phyloP scores from a whole-genome alignment of 805 yeast genomes.

The Candida xyloterini region DNA sequence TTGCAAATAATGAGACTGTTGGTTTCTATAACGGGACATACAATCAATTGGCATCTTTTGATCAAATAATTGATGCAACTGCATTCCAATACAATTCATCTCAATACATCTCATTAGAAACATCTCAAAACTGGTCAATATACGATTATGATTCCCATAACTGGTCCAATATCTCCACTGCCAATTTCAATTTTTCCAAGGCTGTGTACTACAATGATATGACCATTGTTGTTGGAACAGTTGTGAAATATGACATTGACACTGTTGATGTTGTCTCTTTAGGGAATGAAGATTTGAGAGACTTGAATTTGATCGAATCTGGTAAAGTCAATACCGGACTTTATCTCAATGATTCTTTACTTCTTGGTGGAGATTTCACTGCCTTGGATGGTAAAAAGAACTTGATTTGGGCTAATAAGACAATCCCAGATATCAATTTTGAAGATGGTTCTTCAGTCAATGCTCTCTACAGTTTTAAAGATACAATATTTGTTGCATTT shows the following conservation, averaged over 20 bases:
- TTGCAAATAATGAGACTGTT: slow-evolving; percentile 37
- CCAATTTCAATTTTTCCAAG: slow-evolving; percentile 34
- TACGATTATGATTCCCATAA: slow-evolving; percentile 25
- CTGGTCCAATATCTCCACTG: slow-evolving; percentile 45
- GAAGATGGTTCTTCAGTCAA: slow-evolving; percentile 21
- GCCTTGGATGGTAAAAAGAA: slow-evolving; percentile 15
- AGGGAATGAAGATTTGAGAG: background rate
- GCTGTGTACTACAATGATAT: slow-evolving; percentile 18
- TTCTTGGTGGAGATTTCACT: slow-evolving; percentile 60
- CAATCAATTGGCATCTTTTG: slow-evolving; percentile 34
- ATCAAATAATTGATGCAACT: slow-evolving; percentile 20
- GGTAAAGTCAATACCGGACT: slow-evolving; percentile 33
- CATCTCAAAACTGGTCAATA: too few relatives aligned
- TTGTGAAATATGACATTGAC: slow-evolving; percentile 19
- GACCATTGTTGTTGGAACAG: slow-evolving; percentile 22
- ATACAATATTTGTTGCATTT: slow-evolving; percentile 44
- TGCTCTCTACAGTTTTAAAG: slow-evolving; percentile 36
- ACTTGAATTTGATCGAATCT: background rate
- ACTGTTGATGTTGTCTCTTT: slow-evolving; percentile 16
- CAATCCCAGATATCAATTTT: slow-evolving; percentile 19
- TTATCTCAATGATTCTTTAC: slow-evolving; percentile 43
- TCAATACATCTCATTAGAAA: slow-evolving; percentile 29
- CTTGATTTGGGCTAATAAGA: slow-evolving; percentile 21
- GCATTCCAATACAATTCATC: slow-evolving; percentile 34
- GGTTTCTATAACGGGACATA: slow-evolving; percentile 36